Evolutionary conservation across 768 basidiomycete genomes (phyloP).

Genomic region (Imleria badia): DNA sequence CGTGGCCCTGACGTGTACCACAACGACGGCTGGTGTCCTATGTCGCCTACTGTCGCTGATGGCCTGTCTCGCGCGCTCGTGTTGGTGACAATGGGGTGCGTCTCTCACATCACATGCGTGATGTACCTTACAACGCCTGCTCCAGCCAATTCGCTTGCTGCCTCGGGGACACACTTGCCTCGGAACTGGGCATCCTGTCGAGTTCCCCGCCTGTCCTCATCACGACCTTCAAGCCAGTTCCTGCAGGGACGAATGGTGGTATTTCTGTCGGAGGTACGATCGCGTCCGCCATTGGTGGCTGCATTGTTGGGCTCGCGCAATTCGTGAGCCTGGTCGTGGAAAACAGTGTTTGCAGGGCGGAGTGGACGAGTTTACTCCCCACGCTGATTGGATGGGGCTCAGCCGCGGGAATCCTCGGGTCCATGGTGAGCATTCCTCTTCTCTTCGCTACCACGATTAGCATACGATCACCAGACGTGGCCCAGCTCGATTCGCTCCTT

Average conservation of each 20-base stretch:
- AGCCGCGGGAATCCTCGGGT: constrained; percentile 73
- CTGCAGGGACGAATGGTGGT: constrained; percentile 90
- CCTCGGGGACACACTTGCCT: constrained; percentile 89
- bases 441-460: neutral
- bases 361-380: constrained; percentile 38
- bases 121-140: constrained; percentile 1
- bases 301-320: constrained; percentile 65
- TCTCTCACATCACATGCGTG: neutral
- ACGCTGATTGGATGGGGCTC: constrained; percentile 59
- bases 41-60: constrained; percentile 40
- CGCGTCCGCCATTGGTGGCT: constrained; percentile 72
- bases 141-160: constrained; percentile 84
- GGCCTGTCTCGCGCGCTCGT: constrained; percentile 64
- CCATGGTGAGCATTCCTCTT: constrained; percentile 51
- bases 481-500: constrained; percentile 78
- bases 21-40: constrained; percentile 59
- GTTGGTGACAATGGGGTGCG: constrained; percentile 66
- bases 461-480: neutral
- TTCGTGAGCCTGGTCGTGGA: constrained; percentile 58
- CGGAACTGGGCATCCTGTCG: constrained; percentile 89
- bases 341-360: constrained; percentile 50
- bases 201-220: constrained; percentile 66
- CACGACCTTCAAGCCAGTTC: constrained; percentile 72
- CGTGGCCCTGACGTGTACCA: constrained; percentile 33
- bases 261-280: constrained; percentile 74